Evolutionary conservation across 2,329 filamentous ascomycete species (phyloP).

Genomic region (Didymella glomerata): DNA sequence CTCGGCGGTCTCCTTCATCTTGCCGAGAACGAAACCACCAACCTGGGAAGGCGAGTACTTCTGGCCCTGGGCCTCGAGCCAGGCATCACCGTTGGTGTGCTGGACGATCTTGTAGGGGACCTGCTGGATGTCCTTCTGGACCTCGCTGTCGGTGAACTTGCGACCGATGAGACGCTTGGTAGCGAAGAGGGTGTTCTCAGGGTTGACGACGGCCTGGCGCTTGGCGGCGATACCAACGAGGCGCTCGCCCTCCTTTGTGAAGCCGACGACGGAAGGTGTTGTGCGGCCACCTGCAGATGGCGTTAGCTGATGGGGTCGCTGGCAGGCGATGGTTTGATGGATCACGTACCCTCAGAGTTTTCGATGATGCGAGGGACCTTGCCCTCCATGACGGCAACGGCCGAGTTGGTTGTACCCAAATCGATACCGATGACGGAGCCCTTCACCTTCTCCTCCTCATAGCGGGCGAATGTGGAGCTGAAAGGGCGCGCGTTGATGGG

Average conservation of each 20-base stretch:
- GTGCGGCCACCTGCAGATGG: constrained; percentile 75
- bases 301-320: constrained; percentile 23
- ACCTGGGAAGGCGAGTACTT: constrained; percentile 99
- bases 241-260: constrained; percentile 93
- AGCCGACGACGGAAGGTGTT: constrained; percentile 93
- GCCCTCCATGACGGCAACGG: constrained; percentile 97
- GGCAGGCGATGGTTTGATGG: constrained; percentile 9
- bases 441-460: constrained; percentile 84
- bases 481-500: constrained; percentile 75
- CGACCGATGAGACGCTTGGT: constrained; percentile 98
- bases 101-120: constrained; percentile 99
- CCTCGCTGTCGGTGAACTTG: constrained; percentile 93
- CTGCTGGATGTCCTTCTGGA: constrained; percentile 96
- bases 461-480: constrained; percentile 74
- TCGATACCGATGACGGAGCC: constrained; percentile 98
- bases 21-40: constrained; percentile 93
- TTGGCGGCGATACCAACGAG: constrained; percentile 97
- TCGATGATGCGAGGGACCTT: constrained; percentile 96
- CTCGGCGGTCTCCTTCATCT: constrained; percentile 99
- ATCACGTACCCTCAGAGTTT: constrained; percentile 82
- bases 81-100: constrained; percentile 95
- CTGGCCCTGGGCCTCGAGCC: constrained; percentile 91
- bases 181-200: constrained; percentile 97
- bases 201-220: constrained; percentile 97
- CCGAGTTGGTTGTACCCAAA: constrained; percentile 97